Evolutionary conservation across 2,329 filamentous ascomycete species (phyloP), one percentile per base, ranked within the genome.

Genomic region (Hypoxylon sp.): DNA sequence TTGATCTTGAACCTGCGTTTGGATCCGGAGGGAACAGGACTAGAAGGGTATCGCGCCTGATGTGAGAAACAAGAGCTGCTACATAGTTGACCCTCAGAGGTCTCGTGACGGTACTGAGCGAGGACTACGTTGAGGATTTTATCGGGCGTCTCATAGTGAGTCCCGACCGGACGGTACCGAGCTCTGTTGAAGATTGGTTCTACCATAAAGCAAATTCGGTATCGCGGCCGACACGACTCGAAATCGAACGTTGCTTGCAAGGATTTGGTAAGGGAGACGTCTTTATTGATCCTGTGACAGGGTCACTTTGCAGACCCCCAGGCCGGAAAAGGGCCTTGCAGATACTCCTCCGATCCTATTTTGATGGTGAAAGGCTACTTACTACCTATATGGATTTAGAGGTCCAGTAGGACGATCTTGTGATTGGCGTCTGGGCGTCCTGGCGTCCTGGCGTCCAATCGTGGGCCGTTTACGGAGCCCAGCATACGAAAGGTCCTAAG

Each of bases 291-390:
- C n/a, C 5, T n/a, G 11, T 33, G 9, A 42, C 13, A 27, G 13
- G 18, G 23, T 9, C n/a, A 3, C 26, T 17, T 17, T 35, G 27
- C 8, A 18, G 21, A 26, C 41, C 45, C 45, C 26, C 31, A 29
- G 4, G 15, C 48, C 29, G 46, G n/a, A 50, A 56, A 56, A 56
- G 46, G 31, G 53, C 53, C 21, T 24, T 56, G 53, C 47, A 56
- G 48, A 24, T 50, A 29, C 27, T 21, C 11, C 20, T 46, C 23
- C 40, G 37, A 41, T 21, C 15, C 24, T n/a, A 13, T 26, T 15
- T 33, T 33, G 31, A 27, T 41, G 41, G 11, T 20, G n/a, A 13
- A 46, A n/a, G n/a, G n/a, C n/a, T n/a, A n/a, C n/a, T n/a, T n/a
- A n/a, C n/a, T n/a, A n/a, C n/a, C n/a, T n/a, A n/a, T n/a, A n/a